A percentile compares a stretch with the other conserved stretches of the same genome.
phyloP scores from a whole-genome alignment of 352 stramenopile species.

The Elongisporangium prolatum region DNA sequence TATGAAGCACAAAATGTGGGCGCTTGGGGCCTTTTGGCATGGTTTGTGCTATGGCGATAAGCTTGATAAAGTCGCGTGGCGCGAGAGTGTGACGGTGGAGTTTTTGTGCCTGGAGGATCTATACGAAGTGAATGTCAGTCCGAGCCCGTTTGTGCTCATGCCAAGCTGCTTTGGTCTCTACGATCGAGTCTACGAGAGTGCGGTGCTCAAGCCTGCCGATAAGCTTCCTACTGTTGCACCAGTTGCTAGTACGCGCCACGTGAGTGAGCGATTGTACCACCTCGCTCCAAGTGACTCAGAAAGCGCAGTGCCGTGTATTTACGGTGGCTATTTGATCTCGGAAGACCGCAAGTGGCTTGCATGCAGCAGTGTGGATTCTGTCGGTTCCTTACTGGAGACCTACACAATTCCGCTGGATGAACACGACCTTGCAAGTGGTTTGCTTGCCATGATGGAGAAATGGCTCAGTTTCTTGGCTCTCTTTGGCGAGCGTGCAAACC shows the following conservation, averaged over 20 bases:
- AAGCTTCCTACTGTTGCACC: conserved; percentile 3
- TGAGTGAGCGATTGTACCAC: conserved; percentile 66
- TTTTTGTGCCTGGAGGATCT: conserved; percentile 70
- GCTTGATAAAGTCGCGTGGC: conserved; percentile 23
- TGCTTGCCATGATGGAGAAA: conserved; percentile 40
- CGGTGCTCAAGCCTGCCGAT: conserved; percentile 43
- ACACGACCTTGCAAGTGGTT: conserved; percentile 20
- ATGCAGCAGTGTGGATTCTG: conserved; percentile 43
- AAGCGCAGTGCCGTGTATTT: conserved; percentile 20
- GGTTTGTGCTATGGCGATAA: conserved; percentile 45
- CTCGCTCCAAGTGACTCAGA: conserved; percentile 22
- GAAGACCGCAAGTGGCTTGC: conserved; percentile 56
- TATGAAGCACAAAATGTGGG: conserved; percentile 72
- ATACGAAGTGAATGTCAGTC: conserved; percentile 57
- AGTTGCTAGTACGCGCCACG: conserved; percentile 22
- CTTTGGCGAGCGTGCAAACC: conserved; percentile 38
- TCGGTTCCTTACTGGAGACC: conserved; percentile 61
- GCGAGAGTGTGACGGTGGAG: conserved; percentile 57
- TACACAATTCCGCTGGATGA: conserved; percentile 30
- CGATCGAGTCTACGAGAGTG: conserved; percentile 56
- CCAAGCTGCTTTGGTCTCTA: conserved; percentile 61
- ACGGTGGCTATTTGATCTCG: conserved; percentile 51
- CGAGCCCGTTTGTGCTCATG: conserved; percentile 52
- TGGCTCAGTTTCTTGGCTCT: conserved; percentile 54
- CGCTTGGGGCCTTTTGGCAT: conserved; percentile 50